Evolutionary conservation across 495 filamentous ascomycete genomes (phyloP), one percentile per base, ranked within the genome.

Genomic region (Tetracladium setigerum): DNA sequence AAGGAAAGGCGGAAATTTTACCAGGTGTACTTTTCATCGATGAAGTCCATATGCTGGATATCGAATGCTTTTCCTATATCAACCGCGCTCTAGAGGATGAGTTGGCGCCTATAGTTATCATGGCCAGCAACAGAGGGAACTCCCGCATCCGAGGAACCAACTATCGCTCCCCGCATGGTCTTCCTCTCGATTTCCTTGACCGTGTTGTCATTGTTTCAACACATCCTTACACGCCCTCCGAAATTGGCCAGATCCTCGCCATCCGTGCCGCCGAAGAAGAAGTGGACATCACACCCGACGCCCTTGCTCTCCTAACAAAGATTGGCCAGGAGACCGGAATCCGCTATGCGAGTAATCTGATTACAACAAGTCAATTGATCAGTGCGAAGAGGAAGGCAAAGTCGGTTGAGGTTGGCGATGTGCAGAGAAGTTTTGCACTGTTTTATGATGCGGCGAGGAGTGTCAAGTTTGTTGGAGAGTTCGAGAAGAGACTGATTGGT

Each of bases 31-130:
- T 99, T 9, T 99, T 99, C 72, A 95, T 99, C 56, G 92, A 99
- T 57, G 92, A 99, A 67, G 90, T 99, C 2, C 92, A 99, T 71
- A 97, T 97, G 92, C 84, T 99, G 15, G 92, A 99, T 63, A 95
- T 96, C 53, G 92, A 99, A 60, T 96, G 92, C 70, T 99, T 95
- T 70, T 90, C 87, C 36, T 99, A 89, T 72, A 83, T 99, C 73
- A 99, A 99, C 73, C 86, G 94, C 22, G 92, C 92, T 5, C 74
- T 97, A 17, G 92, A 99, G 63, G 84, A 84, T 17, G 89, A 95
- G 53, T 76, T 99, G 14, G 87, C 91, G 1, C 92, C 92, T 30
- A 92, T 99, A 59, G 90, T 99, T 63, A 97, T 99, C 66, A 96
- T 99, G 89, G 92, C 92, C n/a, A 92, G 86, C 74, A 99, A 99